Evolutionary conservation across 164 flowering plant species (phyloP).

Genomic region (Cinnamomum chago): DNA sequence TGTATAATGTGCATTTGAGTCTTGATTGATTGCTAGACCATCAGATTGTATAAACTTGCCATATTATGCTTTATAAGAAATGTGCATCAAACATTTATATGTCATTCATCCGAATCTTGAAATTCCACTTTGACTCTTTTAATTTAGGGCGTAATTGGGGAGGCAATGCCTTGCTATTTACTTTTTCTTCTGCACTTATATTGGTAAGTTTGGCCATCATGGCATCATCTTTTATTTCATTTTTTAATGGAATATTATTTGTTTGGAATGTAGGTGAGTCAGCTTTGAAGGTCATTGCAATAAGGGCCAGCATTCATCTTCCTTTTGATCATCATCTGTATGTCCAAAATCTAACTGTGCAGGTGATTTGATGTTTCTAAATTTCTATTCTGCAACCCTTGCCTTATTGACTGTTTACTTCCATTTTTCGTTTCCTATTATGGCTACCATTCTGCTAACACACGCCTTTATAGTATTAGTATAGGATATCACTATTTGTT

Average conservation of each 20-base stretch:
- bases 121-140: no score
- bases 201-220: neutral
- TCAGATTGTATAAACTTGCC: no score
- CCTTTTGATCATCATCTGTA: constrained; percentile 63
- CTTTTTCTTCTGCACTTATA: neutral
- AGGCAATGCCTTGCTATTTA: neutral
- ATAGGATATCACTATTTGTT: neutral
- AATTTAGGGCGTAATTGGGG: neutral
- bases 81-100: no score
- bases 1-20: neutral
- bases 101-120: neutral
- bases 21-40: no score
- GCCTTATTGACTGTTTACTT: neutral
- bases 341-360: constrained; percentile 83
- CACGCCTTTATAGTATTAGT: neutral
- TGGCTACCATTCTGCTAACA: neutral
- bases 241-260: neutral
- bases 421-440: neutral
- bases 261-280: constrained; percentile 52
- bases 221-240: neutral
- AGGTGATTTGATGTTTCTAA: constrained; percentile 36
- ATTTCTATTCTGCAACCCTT: neutral
- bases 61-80: no score
- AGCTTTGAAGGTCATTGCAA: constrained; percentile 59
- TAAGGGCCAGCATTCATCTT: constrained; percentile 82